Conservation (phyloP, 768 basidiomycete genomes). For the Mycena floridula region DNA sequence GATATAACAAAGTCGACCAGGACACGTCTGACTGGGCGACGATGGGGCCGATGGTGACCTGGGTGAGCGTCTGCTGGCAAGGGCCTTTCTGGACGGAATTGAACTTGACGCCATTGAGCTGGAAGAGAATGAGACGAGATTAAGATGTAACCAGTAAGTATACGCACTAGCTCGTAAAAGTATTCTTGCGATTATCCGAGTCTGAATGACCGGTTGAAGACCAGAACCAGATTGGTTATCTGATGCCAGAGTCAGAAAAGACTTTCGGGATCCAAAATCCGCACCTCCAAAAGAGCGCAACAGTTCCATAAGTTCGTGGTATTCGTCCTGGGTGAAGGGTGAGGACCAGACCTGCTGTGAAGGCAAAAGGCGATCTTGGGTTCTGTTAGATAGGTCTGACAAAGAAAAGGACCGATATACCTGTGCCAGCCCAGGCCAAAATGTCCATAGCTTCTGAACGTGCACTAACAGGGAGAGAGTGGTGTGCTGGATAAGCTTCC, state of each 20-base stretch:
- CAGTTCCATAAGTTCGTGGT: constrained; percentile 63
- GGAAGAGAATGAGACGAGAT: not conserved
- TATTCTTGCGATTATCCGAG: constrained; percentile 63
- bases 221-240: constrained; percentile 29
- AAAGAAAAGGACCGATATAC: constrained; percentile 23
- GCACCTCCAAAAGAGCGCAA: constrained; percentile 37
- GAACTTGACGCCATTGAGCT: constrained; percentile 67
- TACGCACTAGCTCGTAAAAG: constrained; percentile 60
- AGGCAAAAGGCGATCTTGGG: constrained; percentile 61
- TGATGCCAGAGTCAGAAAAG: constrained; percentile 16
- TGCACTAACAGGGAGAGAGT: constrained; percentile 46
- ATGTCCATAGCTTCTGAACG: constrained; percentile 67
- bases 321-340: constrained; percentile 74
- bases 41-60: constrained; percentile 15
- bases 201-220: constrained; percentile 44
- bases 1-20: constrained; percentile 55
- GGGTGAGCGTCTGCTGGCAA: constrained; percentile 44
- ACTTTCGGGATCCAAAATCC: constrained; percentile 7
- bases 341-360: constrained; percentile 49
- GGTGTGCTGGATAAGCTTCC: constrained; percentile 74
- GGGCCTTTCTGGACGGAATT: constrained; percentile 65
- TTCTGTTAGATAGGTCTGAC: not conserved
- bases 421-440: constrained; percentile 77
- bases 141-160: not conserved
- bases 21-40: constrained; percentile 38